phyloP scores from a whole-genome alignment of 2,329 filamentous ascomycete species.

The Fonsecaea erecta region DNA sequence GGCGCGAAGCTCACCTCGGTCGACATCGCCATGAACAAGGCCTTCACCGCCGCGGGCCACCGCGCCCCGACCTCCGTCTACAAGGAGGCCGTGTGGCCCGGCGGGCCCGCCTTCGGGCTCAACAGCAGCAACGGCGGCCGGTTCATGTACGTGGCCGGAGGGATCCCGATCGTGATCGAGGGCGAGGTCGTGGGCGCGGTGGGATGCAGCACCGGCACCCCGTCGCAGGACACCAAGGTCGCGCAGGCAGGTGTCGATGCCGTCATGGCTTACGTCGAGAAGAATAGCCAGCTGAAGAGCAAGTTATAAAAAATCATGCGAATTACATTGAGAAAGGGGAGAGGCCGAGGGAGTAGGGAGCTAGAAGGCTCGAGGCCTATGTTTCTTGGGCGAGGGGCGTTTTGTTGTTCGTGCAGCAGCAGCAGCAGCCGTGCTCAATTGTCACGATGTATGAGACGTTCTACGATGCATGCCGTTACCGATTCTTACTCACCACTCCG shows the following conservation, averaged over 20 bases:
- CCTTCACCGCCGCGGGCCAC: constrained; percentile 63
- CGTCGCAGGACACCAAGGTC: constrained; percentile 59
- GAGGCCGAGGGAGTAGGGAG: too few species aligned
- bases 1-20: constrained; percentile 60
- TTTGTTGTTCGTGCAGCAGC: too few species aligned
- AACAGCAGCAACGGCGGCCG: constrained; percentile 58
- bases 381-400: too few species aligned
- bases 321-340: too few species aligned
- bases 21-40: constrained; percentile 58
- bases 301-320: constrained; percentile 9
- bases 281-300: constrained; percentile 14
- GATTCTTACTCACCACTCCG: too few species aligned
- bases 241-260: constrained; percentile 59
- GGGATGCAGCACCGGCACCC: constrained; percentile 60
- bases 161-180: constrained; percentile 56
- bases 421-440: too few species aligned
- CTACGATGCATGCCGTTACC: too few species aligned
- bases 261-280: constrained; percentile 44
- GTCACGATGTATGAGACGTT: too few species aligned
- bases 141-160: constrained; percentile 60
- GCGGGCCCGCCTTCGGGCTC: constrained; percentile 55
- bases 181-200: constrained; percentile 59
- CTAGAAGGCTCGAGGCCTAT: too few species aligned
- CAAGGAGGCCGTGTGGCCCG: constrained; percentile 59
- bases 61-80: constrained; percentile 57